A percentile compares a stretch with the other conserved stretches of the same genome.
Evolutionary conservation across 106 monocot genomes (phyloP).

Genomic region (Phalaenopsis equestris): DNA sequence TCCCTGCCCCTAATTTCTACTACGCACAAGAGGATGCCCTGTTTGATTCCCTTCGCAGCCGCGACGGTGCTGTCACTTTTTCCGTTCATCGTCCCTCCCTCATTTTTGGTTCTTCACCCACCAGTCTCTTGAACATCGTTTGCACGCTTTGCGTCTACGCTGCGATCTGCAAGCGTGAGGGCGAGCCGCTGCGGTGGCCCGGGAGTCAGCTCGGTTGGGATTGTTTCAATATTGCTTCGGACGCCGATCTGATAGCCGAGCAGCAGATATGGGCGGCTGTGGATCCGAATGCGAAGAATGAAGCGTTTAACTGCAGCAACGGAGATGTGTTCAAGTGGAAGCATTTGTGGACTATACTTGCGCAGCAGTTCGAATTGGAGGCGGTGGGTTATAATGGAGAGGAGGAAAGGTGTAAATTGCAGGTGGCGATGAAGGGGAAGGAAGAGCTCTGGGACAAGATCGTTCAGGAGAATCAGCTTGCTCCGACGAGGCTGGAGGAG

Average conservation of each 20-base stretch:
- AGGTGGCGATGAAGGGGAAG: constrained; percentile 60
- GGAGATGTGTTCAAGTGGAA: constrained; percentile 69
- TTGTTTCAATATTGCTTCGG: constrained; percentile 33
- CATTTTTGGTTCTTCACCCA: constrained; percentile 28
- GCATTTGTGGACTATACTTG: constrained; percentile 55
- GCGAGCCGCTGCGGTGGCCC: constrained; percentile 17
- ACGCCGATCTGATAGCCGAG: constrained; percentile 52
- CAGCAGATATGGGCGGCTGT: constrained; percentile 68
- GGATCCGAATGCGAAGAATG: constrained; percentile 48
- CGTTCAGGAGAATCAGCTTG: constrained; percentile 45
- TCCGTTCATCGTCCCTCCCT: constrained; percentile 48
- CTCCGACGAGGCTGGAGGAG: constrained; percentile 32
- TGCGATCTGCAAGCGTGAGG: constrained; percentile 31
- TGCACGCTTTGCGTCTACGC: constrained; percentile 40
- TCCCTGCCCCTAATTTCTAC: constrained; percentile 50
- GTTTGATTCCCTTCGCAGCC: constrained; percentile 20
- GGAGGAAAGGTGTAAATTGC: constrained; percentile 37
- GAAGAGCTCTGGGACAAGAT: constrained; percentile 52
- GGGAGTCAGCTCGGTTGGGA: constrained; percentile 23
- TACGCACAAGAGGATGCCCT: constrained; percentile 51
- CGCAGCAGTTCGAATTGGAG: constrained; percentile 56
- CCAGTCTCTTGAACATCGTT: constrained; percentile 22
- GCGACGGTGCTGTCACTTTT: constrained; percentile 23
- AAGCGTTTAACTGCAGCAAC: constrained; percentile 47
- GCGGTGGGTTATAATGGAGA: constrained; percentile 38